A percentile compares a stretch with the other conserved stretches of the same genome.
Conservation (phyloP, 805 yeast genomes). For the Candida fluviatilis region DNA sequence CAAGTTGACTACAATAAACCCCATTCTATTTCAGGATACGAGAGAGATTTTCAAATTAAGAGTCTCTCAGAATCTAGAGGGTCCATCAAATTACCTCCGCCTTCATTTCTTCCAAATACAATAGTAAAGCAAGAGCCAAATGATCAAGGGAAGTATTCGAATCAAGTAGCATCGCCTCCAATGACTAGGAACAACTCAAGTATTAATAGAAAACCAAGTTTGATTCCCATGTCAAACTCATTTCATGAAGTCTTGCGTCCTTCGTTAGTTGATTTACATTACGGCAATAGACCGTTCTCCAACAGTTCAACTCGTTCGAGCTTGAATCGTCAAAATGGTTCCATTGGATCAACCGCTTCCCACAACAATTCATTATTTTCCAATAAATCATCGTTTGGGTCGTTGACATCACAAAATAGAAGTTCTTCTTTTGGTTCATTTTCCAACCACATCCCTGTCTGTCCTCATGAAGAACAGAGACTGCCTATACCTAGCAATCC, state of each 20-base stretch:
- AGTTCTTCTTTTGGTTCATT: conserved; percentile 27
- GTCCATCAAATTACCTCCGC: conserved; percentile 17
- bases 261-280: conserved; percentile 30
- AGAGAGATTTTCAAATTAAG: not conserved
- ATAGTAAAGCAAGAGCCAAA: not conserved
- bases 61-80: conserved; percentile 7
- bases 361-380: conserved; percentile 30
- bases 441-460: conserved; percentile 11
- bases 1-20: not conserved
- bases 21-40: not conserved
- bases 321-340: conserved; percentile 11
- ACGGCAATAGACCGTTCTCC: conserved; percentile 8
- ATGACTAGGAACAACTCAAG: not conserved
- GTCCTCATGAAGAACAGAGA: conserved; percentile 15
- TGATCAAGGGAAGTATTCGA: not conserved
- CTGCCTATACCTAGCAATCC: not conserved
- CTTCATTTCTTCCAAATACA: conserved; percentile 13
- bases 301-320: not conserved
- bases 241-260: conserved; percentile 30
- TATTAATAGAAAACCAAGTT: conserved; percentile 10
- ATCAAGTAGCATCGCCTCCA: not conserved
- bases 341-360: conserved; percentile 25
- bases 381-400: conserved; percentile 31
- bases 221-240: conserved; percentile 14
- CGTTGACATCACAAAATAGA: conserved; percentile 23